phyloP scores from a whole-genome alignment of 164 flowering plant species.

The Annona squamosa region DNA sequence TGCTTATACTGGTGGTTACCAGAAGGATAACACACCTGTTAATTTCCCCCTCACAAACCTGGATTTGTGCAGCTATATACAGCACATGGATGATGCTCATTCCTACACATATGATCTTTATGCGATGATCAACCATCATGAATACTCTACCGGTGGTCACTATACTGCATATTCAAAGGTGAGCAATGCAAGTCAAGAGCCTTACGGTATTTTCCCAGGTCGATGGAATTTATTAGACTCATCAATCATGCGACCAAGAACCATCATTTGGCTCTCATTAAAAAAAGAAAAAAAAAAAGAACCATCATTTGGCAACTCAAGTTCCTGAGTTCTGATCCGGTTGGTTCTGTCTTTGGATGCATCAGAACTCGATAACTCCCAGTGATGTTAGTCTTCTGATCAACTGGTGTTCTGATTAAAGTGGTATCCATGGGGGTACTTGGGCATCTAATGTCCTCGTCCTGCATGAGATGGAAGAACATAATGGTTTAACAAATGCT shows the following conservation, averaged over 20 bases:
- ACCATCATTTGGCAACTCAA: too few relatives aligned
- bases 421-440: too few relatives aligned
- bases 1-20: conserved; percentile 67
- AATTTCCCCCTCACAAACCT: conserved; percentile 70
- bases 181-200: conserved; percentile 1
- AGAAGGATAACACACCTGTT: conserved; percentile 82
- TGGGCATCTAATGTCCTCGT: too few relatives aligned
- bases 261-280: too few relatives aligned
- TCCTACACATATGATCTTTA: conserved; percentile 64
- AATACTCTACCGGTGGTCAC: conserved; percentile 82
- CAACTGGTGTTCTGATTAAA: too few relatives aligned
- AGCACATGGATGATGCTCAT: conserved; percentile 30
- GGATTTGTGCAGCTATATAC: conserved; percentile 70
- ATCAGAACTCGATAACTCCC: not conserved
- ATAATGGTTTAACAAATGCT: too few relatives aligned
- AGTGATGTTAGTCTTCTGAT: too few relatives aligned
- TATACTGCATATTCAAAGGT: conserved; percentile 93
- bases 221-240: too few relatives aligned
- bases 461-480: too few relatives aligned
- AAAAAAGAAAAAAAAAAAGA: too few relatives aligned
- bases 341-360: not conserved
- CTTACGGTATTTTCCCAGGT: not conserved
- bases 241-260: too few relatives aligned
- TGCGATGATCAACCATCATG: conserved; percentile 93
- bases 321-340: too few relatives aligned